These are phyloP conservation scores for Phallus indusiatus DNA, from an alignment of 768 basidiomycete species.

Conservation along the genomic window DNA sequence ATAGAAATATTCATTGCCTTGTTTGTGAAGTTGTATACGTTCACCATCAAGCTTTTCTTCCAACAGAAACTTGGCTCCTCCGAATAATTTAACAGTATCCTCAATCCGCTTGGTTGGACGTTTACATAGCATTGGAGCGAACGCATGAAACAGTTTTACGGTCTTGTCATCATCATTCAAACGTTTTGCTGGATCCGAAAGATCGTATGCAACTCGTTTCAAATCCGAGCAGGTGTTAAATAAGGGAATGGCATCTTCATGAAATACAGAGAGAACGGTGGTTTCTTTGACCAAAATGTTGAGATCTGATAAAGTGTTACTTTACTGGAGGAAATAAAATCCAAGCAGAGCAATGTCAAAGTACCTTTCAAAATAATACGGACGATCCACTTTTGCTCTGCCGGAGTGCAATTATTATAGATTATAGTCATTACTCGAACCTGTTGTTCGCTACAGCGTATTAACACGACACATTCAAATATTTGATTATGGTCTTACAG, in stretches of 20 bases:
- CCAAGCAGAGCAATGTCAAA: not conserved
- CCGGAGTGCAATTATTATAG: constrained; percentile 69
- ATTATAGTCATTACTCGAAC: constrained; percentile 67
- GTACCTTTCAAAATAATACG: constrained; percentile 90
- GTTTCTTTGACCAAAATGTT: constrained; percentile 90
- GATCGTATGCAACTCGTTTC: constrained; percentile 84
- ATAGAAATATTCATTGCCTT: constrained; percentile 85
- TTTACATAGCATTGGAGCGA: constrained; percentile 94
- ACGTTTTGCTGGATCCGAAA: constrained; percentile 67
- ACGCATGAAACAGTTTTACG: constrained; percentile 74
- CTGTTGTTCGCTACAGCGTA: constrained; percentile 54
- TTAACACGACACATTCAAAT: constrained; percentile 9
- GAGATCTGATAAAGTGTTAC: constrained; percentile 49
- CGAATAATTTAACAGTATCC: constrained; percentile 80
- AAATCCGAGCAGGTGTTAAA: constrained; percentile 97
- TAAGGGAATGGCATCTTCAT: constrained; percentile 87
- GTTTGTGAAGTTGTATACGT: constrained; percentile 89
- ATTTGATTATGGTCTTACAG: constrained; percentile 37
- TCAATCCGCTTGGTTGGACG: constrained; percentile 74
- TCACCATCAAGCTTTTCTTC: constrained; percentile 99
- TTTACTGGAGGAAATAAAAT: not conserved
- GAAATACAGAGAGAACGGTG: constrained; percentile 83
- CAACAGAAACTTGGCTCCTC: constrained; percentile 68
- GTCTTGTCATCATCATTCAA: constrained; percentile 71
- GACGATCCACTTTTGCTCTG: constrained; percentile 94